phyloP scores from a whole-genome alignment of 306 rosid genomes.

The Myrica gale region DNA sequence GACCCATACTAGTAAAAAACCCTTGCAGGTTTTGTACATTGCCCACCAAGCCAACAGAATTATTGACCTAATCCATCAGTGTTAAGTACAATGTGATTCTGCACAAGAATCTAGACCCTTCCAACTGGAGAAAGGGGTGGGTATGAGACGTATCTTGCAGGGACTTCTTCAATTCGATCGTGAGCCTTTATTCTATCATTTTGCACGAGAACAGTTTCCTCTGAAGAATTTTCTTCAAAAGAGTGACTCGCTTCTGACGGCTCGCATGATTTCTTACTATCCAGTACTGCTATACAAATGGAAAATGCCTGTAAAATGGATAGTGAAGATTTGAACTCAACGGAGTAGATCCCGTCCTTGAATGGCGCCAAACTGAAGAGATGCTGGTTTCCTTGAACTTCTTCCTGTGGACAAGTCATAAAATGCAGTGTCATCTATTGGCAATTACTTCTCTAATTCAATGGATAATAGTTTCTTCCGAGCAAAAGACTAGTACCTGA shows the following conservation, averaged over 20 bases:
- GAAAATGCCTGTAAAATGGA: slow-evolving; percentile 88
- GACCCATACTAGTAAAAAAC: slow-evolving; percentile 8
- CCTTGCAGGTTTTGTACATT: slow-evolving; percentile 10
- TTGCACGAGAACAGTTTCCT: slow-evolving; percentile 34
- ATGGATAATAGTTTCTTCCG: slow-evolving; percentile 15
- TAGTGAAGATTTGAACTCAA: slow-evolving; percentile 66
- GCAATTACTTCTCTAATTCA: slow-evolving; percentile 2
- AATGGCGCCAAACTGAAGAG: slow-evolving; percentile 53
- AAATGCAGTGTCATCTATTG: slow-evolving; percentile 19
- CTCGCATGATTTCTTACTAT: slow-evolving; percentile 54
- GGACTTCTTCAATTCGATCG: slow-evolving; percentile 33
- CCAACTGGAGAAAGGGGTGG: slow-evolving; percentile 60
- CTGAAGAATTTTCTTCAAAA: slow-evolving; percentile 41
- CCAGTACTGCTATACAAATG: slow-evolving; percentile 74
- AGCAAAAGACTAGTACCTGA: slow-evolving; percentile 54
- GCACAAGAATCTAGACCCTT: slow-evolving; percentile 35
- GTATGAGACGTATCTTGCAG: slow-evolving; percentile 37
- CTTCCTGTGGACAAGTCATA: slow-evolving; percentile 53
- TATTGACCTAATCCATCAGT: slow-evolving; percentile 7
- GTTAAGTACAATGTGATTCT: not conserved
- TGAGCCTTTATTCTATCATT: slow-evolving; percentile 37
- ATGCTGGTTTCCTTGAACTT: slow-evolving; percentile 49
- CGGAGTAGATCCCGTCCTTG: slow-evolving; percentile 72
- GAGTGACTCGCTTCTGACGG: slow-evolving; percentile 45
- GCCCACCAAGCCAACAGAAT: slow-evolving; percentile 4